phyloP scores from a whole-genome alignment of 2,329 filamentous ascomycete genomes.

The Alternaria arborescens region DNA sequence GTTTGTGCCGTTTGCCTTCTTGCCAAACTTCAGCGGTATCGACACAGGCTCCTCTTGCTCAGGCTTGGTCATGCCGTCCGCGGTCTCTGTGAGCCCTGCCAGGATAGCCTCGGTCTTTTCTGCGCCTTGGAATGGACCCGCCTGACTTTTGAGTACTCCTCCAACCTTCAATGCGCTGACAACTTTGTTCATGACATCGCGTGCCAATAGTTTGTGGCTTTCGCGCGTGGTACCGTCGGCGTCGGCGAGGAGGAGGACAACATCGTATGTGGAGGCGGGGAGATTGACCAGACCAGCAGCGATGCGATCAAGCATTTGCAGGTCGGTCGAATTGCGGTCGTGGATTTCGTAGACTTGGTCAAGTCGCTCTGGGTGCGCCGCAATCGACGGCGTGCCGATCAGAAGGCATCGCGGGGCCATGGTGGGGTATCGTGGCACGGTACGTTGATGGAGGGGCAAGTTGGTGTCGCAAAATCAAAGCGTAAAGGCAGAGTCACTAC shows the following conservation, averaged over 20 bases:
- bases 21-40: slow-evolving; percentile 71
- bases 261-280: slow-evolving; percentile 79
- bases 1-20: slow-evolving; percentile 58
- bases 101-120: slow-evolving; percentile 83
- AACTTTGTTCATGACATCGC: slow-evolving; percentile 73
- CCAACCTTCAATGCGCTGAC: slow-evolving; percentile 75
- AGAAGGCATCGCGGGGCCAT: slow-evolving; percentile 72
- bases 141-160: slow-evolving; percentile 73
- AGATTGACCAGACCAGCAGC: slow-evolving; percentile 81
- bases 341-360: slow-evolving; percentile 74
- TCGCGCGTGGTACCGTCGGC: slow-evolving; percentile 71
- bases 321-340: slow-evolving; percentile 79
- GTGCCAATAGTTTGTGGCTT: slow-evolving; percentile 69
- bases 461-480: not conserved
- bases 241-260: slow-evolving; percentile 84
- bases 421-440: slow-evolving; percentile 30
- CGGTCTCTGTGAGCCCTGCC: slow-evolving; percentile 74
- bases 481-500: not conserved
- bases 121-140: slow-evolving; percentile 64
- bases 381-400: slow-evolving; percentile 88
- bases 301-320: slow-evolving; percentile 98
- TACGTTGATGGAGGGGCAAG: slow-evolving; percentile 7
- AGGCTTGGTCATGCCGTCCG: slow-evolving; percentile 76
- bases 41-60: slow-evolving; percentile 66
- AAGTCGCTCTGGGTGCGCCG: slow-evolving; percentile 82